These are phyloP conservation scores for Eucalyptus polybractea DNA, from an alignment of 345 rosid species.

Conservation along the genomic window DNA sequence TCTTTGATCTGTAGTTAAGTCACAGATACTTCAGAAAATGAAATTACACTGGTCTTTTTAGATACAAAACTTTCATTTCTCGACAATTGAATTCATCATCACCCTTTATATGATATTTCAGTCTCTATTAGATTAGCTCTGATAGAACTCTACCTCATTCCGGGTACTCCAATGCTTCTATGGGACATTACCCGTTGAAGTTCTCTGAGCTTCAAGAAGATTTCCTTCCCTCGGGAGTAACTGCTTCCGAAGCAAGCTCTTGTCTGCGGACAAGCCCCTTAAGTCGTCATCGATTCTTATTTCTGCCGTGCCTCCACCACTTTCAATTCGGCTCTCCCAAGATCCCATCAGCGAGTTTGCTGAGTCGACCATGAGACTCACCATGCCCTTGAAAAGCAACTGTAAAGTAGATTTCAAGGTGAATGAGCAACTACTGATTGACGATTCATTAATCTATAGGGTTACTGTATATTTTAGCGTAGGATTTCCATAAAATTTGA, in stretches of 20 bases:
- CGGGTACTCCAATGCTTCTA: conserved; percentile 3
- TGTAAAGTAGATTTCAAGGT: not conserved
- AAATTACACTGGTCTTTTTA: not conserved
- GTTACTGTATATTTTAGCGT: not conserved
- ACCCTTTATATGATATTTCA: not conserved
- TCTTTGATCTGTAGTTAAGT: not conserved
- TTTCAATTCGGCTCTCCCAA: conserved; percentile 15
- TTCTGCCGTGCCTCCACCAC: not conserved
- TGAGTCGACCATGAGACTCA: conserved; percentile 17
- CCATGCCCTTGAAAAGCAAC: conserved; percentile 20
- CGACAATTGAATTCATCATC: not conserved
- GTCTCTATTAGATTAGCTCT: not conserved
- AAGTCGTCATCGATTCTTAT: conserved; percentile 8
- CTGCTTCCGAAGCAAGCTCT: conserved; percentile 40
- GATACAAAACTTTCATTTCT: not conserved
- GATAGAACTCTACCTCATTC: conserved; percentile 1
- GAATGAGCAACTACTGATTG: not conserved
- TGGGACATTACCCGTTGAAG: conserved; percentile 19
- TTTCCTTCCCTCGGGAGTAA: conserved; percentile 28
- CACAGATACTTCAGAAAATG: not conserved
- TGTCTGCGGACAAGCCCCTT: conserved; percentile 25
- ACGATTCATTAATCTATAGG: not conserved
- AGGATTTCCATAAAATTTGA: not conserved
- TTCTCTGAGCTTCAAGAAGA: conserved; percentile 16
- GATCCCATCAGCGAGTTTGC: not conserved